These are phyloP conservation scores for Aspergillus texensis DNA, from an alignment of 2,329 filamentous ascomycete genomes.

Conservation along the genomic window DNA sequence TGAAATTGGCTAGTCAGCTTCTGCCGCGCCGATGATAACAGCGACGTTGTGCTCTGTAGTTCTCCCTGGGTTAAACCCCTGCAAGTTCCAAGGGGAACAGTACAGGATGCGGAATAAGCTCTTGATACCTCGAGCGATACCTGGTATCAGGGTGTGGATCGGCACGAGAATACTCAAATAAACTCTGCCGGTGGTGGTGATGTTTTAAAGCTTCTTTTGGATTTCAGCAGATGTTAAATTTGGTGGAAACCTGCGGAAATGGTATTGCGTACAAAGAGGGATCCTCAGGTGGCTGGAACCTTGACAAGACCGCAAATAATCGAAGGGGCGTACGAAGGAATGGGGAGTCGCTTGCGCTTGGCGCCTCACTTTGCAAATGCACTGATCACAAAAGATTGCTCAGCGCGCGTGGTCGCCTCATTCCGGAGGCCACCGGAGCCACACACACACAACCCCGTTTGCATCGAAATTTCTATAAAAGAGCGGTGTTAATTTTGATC, in stretches of 20 bases:
- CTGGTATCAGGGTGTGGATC: neutral
- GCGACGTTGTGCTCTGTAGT: neutral
- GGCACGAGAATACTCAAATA: neutral
- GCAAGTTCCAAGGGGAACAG: constrained; percentile 2
- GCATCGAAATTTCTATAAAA: constrained; percentile 13
- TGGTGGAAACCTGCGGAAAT: constrained; percentile 1
- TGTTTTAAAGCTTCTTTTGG: neutral
- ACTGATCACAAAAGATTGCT: constrained; percentile 16
- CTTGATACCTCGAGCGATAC: neutral
- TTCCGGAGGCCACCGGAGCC: constrained; percentile 17
- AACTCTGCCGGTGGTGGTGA: neutral
- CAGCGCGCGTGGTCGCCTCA: constrained; percentile 24
- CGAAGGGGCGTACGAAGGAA: constrained; percentile 12
- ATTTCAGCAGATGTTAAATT: neutral
- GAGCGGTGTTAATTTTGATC: constrained; percentile 17
- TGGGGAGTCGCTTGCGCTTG: constrained; percentile 14
- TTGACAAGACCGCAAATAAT: constrained; percentile 4
- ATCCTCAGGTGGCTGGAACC: constrained; percentile 1
- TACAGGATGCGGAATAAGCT: neutral
- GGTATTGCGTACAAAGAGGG: neutral
- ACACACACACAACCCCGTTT: neutral
- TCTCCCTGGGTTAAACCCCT: constrained; percentile 5
- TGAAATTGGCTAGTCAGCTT: constrained; percentile 6
- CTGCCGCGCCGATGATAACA: neutral
- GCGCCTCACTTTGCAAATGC: constrained; percentile 26